A percentile compares a stretch with the other conserved stretches of the same genome.
phyloP scores from a whole-genome alignment of 2,329 filamentous ascomycete species.

The Penicillium olsonii region DNA sequence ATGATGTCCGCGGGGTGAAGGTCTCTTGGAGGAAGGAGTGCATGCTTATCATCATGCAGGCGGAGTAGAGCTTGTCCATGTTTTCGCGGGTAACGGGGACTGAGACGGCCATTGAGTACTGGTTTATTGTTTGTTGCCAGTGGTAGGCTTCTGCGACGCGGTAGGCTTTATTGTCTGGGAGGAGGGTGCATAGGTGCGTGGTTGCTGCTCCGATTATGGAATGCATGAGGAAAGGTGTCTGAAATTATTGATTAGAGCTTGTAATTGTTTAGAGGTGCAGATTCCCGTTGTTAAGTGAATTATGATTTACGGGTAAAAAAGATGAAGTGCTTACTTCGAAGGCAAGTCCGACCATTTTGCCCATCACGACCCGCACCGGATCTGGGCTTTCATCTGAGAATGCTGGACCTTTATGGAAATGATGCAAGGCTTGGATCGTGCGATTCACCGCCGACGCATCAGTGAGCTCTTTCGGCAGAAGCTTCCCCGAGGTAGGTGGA shows the following conservation, averaged over 20 bases:
- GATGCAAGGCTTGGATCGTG: conserved; percentile 28
- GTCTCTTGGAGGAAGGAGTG: conserved; percentile 35
- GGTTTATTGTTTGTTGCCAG: conserved; percentile 39
- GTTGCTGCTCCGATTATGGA: conserved; percentile 35
- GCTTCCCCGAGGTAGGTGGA: not conserved
- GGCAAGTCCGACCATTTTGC: conserved; percentile 31
- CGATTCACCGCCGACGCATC: not conserved
- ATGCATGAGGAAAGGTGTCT: conserved; percentile 43
- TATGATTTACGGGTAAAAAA: too few species aligned
- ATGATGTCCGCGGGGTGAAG: conserved; percentile 36
- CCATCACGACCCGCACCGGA: conserved; percentile 20
- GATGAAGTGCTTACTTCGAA: conserved; percentile 28
- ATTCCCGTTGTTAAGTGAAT: too few species aligned
- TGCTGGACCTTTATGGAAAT: conserved; percentile 27
- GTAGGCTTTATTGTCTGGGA: conserved; percentile 29
- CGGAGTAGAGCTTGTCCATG: conserved; percentile 41
- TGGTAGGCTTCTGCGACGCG: conserved; percentile 37
- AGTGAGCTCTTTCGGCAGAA: not conserved
- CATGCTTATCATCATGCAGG: conserved; percentile 40
- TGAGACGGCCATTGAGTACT: conserved; percentile 37
- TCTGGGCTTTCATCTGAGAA: conserved; percentile 16
- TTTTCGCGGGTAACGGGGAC: conserved; percentile 29
- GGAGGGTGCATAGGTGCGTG: conserved; percentile 31
- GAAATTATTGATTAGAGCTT: too few species aligned
- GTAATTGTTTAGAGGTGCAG: too few species aligned